Percentiles rank a stretch among this genome's conserved stretches.
Conservation (phyloP, 2,329 filamentous ascomycete species). For the Colletotrichum sp. region DNA sequence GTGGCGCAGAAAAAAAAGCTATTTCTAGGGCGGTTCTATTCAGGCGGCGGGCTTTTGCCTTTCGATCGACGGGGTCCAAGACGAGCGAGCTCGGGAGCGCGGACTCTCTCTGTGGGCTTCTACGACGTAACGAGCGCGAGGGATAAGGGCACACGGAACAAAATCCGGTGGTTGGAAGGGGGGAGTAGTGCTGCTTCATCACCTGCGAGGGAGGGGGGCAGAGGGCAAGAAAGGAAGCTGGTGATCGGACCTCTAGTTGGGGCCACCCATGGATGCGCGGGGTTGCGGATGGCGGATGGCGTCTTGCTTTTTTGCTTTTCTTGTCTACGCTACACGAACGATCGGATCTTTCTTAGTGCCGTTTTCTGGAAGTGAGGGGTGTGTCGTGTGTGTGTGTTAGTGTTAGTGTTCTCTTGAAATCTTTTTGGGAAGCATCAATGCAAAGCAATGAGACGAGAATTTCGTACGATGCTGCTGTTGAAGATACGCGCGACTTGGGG, state of each 20-base stretch:
- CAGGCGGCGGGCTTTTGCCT: not conserved
- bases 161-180: not conserved
- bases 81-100: not conserved
- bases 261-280: not conserved
- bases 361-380: not conserved
- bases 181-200: not conserved
- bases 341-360: not conserved
- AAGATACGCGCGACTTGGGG: not conserved
- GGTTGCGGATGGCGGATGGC: not conserved
- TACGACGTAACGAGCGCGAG: not conserved
- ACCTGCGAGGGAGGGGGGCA: not conserved
- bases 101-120: not conserved
- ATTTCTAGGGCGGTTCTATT: constrained; percentile 8
- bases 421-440: not conserved
- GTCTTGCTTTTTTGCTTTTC: not conserved
- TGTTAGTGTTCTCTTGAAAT: not conserved
- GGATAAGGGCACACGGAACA: not conserved
- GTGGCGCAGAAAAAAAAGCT: not conserved
- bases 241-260: not conserved
- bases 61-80: not conserved
- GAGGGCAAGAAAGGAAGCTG: not conserved
- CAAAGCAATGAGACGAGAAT: not conserved
- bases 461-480: not conserved
- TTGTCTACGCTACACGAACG: not conserved
- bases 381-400: not conserved